Conservation (phyloP, 768 basidiomycete genomes). For the Strobilomyces dryophilus region DNA sequence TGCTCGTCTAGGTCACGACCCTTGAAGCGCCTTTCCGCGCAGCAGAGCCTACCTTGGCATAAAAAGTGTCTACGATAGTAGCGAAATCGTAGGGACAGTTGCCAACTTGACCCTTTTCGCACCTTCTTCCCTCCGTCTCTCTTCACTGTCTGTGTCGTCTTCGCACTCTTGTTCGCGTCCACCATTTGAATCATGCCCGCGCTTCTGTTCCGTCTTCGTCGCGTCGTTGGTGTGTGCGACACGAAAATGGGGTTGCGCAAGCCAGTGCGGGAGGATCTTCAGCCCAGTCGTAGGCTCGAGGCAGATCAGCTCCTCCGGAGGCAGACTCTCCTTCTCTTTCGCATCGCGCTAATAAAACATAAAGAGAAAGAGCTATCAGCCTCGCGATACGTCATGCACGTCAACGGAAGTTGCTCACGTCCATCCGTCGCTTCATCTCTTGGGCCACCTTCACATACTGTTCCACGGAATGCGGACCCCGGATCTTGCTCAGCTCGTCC, state of each 20-base stretch:
- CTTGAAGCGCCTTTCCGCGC: too few species aligned
- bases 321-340: slow-evolving; percentile 26
- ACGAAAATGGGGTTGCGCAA: slow-evolving; percentile 67
- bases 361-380: neutral
- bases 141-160: neutral
- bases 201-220: slow-evolving; percentile 6
- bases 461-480: slow-evolving; percentile 20
- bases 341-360: slow-evolving; percentile 43
- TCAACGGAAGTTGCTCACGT: slow-evolving; percentile 34
- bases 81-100: neutral
- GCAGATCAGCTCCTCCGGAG: slow-evolving; percentile 35
- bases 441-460: slow-evolving; percentile 49
- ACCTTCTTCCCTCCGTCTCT: neutral
- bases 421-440: slow-evolving; percentile 59
- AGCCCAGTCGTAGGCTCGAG: slow-evolving; percentile 47
- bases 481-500: slow-evolving; percentile 58
- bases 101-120: slow-evolving; percentile 11
- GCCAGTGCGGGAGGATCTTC: slow-evolving; percentile 59
- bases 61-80: neutral
- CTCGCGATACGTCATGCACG: neutral
- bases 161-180: neutral
- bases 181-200: neutral
- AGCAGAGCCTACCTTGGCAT: too few species aligned
- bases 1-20: too few species aligned
- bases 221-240: neutral